These are phyloP conservation scores for Hamigera avellanea DNA, from an alignment of 495 filamentous ascomycete species.

Conservation along the genomic window DNA sequence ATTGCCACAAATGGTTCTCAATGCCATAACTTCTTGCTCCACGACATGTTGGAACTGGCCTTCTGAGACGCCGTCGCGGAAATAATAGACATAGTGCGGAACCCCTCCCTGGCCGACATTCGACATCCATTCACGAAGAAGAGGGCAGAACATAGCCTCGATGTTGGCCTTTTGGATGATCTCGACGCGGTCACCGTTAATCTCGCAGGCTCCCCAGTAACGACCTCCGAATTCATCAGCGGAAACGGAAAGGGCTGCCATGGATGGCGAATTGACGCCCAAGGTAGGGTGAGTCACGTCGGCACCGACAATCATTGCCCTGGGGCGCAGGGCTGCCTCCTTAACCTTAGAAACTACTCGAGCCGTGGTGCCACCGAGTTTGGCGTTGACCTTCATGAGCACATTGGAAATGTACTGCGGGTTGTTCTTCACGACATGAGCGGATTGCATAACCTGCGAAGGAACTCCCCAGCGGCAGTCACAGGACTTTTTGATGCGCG, in stretches of 20 bases:
- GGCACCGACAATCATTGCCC: conserved; percentile 71
- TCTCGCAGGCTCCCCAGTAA: conserved; percentile 65
- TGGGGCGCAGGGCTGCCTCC: conserved; percentile 24
- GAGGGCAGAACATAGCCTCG: conserved; percentile 44
- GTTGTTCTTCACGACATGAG: conserved; percentile 47
- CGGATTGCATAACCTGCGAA: conserved; percentile 57
- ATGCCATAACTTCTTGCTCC: conserved; percentile 56
- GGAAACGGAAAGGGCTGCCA: conserved; percentile 80
- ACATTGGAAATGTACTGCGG: conserved; percentile 82
- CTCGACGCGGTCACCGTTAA: conserved; percentile 67
- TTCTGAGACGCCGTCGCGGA: conserved; percentile 89
- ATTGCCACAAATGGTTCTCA: conserved; percentile 47
- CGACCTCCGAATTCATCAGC: conserved; percentile 54
- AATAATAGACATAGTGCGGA: conserved; percentile 71
- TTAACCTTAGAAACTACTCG: conserved; percentile 24
- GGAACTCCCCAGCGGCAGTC: conserved; percentile 72
- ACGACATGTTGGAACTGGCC: conserved; percentile 71
- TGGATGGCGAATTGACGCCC: conserved; percentile 52
- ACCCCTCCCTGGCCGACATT: conserved; percentile 34
- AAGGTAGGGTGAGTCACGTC: conserved; percentile 82
- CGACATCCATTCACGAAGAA: conserved; percentile 51
- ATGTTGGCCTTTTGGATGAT: conserved; percentile 58
- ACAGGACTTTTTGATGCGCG: conserved; percentile 67
- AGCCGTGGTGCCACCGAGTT: conserved; percentile 73
- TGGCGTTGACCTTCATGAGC: conserved; percentile 88